phyloP scores from a whole-genome alignment of 2,329 filamentous ascomycete species.

The Exophiala calicioides region DNA sequence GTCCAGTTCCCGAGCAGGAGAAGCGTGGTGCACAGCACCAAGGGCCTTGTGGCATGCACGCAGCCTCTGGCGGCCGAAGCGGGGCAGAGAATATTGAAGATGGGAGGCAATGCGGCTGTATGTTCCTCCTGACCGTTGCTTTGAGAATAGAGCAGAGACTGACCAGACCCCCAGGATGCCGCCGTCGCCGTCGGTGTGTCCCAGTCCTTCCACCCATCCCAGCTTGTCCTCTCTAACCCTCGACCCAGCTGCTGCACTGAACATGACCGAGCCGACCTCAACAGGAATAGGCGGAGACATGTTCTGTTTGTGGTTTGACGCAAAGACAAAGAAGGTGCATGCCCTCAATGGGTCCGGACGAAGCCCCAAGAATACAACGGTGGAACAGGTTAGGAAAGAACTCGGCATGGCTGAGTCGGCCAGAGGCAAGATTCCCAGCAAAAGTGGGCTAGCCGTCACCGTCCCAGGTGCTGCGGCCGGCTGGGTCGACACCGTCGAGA shows the following conservation, averaged over 20 bases:
- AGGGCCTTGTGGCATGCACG: constrained; percentile 86
- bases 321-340: constrained; percentile 75
- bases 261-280: constrained; percentile 88
- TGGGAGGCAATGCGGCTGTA: constrained; percentile 91
- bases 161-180: constrained; percentile 66
- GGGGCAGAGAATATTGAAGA: constrained; percentile 78
- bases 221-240: constrained; percentile 13
- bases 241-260: constrained; percentile 74
- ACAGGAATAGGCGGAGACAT: constrained; percentile 97
- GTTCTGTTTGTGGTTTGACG: constrained; percentile 92
- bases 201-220: constrained; percentile 2
- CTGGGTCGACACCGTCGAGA: constrained; percentile 86
- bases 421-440: constrained; percentile 62
- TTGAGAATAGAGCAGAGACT: not conserved
- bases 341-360: constrained; percentile 94
- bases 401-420: constrained; percentile 60
- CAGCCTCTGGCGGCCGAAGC: constrained; percentile 89
- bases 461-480: constrained; percentile 89
- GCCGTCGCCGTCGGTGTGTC: constrained; percentile 80
- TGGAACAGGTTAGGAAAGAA: constrained; percentile 69
- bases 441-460: constrained; percentile 77
- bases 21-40: constrained; percentile 89
- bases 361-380: constrained; percentile 66
- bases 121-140: constrained; percentile 42
- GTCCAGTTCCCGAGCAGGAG: constrained; percentile 73